Conservation (phyloP, 2,329 filamentous ascomycete species). For the Ustilaginoidea virens region DNA sequence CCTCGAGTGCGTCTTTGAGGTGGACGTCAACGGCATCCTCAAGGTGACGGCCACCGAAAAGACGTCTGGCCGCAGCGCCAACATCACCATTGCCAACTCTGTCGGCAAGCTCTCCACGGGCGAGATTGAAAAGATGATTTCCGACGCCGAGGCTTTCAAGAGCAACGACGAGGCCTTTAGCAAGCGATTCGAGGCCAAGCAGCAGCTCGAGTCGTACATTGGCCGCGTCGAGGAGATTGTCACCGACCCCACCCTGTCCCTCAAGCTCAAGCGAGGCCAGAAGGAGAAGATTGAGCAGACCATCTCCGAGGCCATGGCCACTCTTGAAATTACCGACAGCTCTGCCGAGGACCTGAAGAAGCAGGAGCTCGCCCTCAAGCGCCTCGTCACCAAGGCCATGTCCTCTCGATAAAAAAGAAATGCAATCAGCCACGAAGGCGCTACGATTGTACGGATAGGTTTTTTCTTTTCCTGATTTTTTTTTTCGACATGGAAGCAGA, state of each 20-base stretch:
- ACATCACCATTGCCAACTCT: conserved; percentile 99
- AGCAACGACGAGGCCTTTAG: conserved; percentile 92
- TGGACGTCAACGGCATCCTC: conserved; percentile 99
- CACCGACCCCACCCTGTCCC: conserved; percentile 84
- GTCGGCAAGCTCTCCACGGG: conserved; percentile 90
- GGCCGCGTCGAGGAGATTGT: conserved; percentile 97
- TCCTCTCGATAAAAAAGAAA: conserved; percentile 78
- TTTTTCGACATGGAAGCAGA: background rate
- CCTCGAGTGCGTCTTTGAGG: conserved; percentile 96
- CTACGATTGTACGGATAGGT: too few species aligned
- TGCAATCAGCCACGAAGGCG: too few species aligned
- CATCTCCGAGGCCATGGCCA: conserved; percentile 91
- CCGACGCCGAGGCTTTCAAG: conserved; percentile 97
- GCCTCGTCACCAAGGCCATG: conserved; percentile 97
- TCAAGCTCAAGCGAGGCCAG: conserved; percentile 97
- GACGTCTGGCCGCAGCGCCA: conserved; percentile 91
- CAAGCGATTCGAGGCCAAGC: conserved; percentile 98
- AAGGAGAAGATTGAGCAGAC: conserved; percentile 99
- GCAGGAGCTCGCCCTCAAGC: conserved; percentile 97
- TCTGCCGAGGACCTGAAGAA: conserved; percentile 93
- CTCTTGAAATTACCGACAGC: conserved; percentile 91
- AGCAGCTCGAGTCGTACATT: conserved; percentile 99
- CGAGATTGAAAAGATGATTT: conserved; percentile 98
- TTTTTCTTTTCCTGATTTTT: background rate
- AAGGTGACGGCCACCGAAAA: conserved; percentile 99